Evolutionary conservation across 352 stramenopile genomes (phyloP).

Genomic region (Thalassiosira mediterranea): DNA sequence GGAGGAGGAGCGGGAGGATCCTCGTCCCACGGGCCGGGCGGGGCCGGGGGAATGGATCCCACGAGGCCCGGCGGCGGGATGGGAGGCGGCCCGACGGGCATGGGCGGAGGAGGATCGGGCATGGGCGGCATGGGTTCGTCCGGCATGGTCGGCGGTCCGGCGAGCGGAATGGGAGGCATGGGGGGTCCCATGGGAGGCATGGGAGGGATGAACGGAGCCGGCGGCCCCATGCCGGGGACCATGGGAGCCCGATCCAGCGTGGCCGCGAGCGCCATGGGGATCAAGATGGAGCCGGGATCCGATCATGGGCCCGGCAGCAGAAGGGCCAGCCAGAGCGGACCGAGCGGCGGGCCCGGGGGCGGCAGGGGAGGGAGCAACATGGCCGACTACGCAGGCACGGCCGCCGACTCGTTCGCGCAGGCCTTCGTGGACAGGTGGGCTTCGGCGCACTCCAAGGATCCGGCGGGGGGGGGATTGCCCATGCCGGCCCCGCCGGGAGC

Average conservation of each 20-base stretch:
- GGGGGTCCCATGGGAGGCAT: neutral
- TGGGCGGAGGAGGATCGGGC: too few species aligned
- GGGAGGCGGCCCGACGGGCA: too few species aligned
- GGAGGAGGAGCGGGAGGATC: too few species aligned
- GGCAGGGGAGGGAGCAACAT: constrained; percentile 2
- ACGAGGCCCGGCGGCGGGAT: too few species aligned
- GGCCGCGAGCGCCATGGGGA: constrained; percentile 1
- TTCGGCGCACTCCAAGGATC: constrained; percentile 2
- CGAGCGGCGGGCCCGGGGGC: neutral
- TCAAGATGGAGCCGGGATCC: constrained; percentile 4
- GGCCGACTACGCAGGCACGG: constrained; percentile 19
- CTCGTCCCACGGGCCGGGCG: too few species aligned
- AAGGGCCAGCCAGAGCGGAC: neutral
- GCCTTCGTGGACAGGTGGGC: constrained; percentile 24
- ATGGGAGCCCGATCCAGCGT: constrained; percentile 4
- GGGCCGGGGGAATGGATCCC: constrained; percentile 6
- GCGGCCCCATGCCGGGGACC: too few species aligned
- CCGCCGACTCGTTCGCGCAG: constrained; percentile 23
- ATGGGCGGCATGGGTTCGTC: too few species aligned
- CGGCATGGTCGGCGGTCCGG: neutral
- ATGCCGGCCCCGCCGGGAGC: too few species aligned
- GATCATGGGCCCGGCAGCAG: neutral
- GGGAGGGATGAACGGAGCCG: neutral
- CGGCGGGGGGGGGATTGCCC: neutral
- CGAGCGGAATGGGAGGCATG: neutral